These are phyloP conservation scores for Strigomonas galati DNA, from an alignment of 208 protist genomes.

Conservation along the genomic window DNA sequence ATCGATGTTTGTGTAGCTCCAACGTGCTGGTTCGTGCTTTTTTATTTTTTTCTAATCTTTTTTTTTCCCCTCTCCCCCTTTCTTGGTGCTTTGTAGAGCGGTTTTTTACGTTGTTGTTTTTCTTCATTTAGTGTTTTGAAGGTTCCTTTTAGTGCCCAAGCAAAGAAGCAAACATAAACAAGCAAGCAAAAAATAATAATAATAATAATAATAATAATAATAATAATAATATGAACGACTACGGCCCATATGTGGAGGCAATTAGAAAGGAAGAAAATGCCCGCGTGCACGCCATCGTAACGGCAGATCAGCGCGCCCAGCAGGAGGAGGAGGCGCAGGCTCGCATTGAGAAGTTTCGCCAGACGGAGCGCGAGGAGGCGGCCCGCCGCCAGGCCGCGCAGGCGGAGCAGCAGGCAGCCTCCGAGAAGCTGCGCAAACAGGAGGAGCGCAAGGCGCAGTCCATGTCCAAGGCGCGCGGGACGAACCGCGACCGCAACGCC, in stretches of 20 bases:
- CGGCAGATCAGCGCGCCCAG: conserved; percentile 17
- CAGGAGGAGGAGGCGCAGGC: conserved; percentile 25
- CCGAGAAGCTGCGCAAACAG: conserved; percentile 19
- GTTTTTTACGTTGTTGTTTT: background rate
- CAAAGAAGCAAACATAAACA: too few relatives aligned
- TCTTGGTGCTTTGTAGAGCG: background rate
- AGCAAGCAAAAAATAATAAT: too few relatives aligned
- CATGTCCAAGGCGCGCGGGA: conserved; percentile 7
- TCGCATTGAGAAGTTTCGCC: conserved; percentile 26
- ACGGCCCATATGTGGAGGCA: conserved; percentile 26
- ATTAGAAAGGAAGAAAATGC: conserved; percentile 66
- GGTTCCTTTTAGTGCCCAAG: too few relatives aligned
- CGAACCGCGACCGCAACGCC: conserved; percentile 18
- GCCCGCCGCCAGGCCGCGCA: conserved; percentile 18
- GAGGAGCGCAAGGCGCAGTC: conserved; percentile 24
- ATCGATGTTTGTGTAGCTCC: conserved; percentile 10
- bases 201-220: too few relatives aligned
- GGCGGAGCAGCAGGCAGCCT: conserved; percentile 14
- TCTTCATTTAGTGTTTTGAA: conserved; percentile 13
- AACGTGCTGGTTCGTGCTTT: background rate
- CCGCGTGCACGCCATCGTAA: conserved; percentile 43
- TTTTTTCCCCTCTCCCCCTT: background rate
- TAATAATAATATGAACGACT: too few relatives aligned
- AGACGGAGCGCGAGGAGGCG: conserved; percentile 21
- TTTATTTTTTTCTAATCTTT: background rate